Base-by-base conservation (phyloP, 2,329 filamentous ascomycete species). In the Alternaria postmessia region DNA sequence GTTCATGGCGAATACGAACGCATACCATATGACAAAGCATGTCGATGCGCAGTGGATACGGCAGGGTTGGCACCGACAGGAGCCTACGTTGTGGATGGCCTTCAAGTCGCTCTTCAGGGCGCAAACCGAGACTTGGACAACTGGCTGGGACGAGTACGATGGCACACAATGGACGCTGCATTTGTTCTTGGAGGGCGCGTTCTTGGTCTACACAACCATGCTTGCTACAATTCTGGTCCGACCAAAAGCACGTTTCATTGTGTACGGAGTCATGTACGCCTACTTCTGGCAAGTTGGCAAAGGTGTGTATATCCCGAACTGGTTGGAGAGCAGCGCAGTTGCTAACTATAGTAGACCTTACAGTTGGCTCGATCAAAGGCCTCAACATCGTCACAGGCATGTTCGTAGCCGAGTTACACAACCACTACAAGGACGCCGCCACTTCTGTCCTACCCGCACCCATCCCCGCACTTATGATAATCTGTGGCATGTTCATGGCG, bases 361-460 rank as follows among this genome's bases (percentile, higher is more conserved):
- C 75, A 24, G 63, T 74, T 44, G 73, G 72, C 46, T 73, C 75
- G 6, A 65, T 78, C 39, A 78, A 78, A 56, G 75, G 84, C 49
- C 84, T 86, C 76, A 87, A 87, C 73, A 85, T 88, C 70, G 86
- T 88, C 75, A 85, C 84, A 59, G 88, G 88, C 62, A 86, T 87
- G 68, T 85, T 89, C 69, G 80, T 90, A 30, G 84, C 86, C 32
- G 87, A 89, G 67, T 68, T 89, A 38, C 84, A 86, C 61, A 84
- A 86, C 71, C 77, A 82, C 65, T 80, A 80, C 42, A 76, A 81
- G 1, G 82, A 84, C 64, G 81, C 80, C 51, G 81, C 85, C 20
- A 84, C 82, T 64, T 79, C 84, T 9, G 67, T 79, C 47, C 79
- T 80, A 30, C 81, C 81, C 30, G 79, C 83, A n/a, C 81, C 81